phyloP scores from a whole-genome alignment of 169 alveolate genomes.

The Cryptosporidium muris region DNA sequence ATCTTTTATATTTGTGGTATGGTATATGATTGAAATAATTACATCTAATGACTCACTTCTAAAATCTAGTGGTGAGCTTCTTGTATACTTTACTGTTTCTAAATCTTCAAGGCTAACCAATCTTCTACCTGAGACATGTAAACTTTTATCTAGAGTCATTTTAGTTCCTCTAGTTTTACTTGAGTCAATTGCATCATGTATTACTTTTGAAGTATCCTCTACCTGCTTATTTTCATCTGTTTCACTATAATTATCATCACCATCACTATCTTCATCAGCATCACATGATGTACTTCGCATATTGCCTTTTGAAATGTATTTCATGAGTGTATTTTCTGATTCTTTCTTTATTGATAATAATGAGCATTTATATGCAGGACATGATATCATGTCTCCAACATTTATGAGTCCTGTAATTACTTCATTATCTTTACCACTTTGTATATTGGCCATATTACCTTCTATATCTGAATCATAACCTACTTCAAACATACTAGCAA shows the following conservation, averaged over 20 bases:
- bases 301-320: constrained; percentile 12
- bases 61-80: constrained; percentile 30
- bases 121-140: constrained; percentile 27
- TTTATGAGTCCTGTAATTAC: constrained; percentile 22
- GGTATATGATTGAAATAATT: constrained; percentile 19
- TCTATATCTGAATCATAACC: too few species aligned
- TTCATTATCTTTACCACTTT: constrained; percentile 13
- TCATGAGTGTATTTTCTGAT: constrained; percentile 30
- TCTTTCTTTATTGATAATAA: constrained; percentile 35
- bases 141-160: background rate
- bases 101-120: constrained; percentile 28
- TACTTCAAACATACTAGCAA: background rate
- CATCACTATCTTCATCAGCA: too few species aligned
- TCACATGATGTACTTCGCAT: constrained; percentile 32
- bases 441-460: background rate
- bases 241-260: too few species aligned
- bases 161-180: background rate
- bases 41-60: constrained; percentile 58
- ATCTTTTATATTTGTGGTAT: constrained; percentile 43
- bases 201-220: constrained; percentile 28
- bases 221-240: constrained; percentile 45
- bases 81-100: constrained; percentile 24
- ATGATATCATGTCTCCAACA: constrained; percentile 19
- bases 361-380: constrained; percentile 39
- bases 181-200: constrained; percentile 15